Percentiles rank a stretch among this genome's conserved stretches.
phyloP scores from a whole-genome alignment of 2,329 filamentous ascomycete genomes.

The Pseudogymnoascus sp. region DNA sequence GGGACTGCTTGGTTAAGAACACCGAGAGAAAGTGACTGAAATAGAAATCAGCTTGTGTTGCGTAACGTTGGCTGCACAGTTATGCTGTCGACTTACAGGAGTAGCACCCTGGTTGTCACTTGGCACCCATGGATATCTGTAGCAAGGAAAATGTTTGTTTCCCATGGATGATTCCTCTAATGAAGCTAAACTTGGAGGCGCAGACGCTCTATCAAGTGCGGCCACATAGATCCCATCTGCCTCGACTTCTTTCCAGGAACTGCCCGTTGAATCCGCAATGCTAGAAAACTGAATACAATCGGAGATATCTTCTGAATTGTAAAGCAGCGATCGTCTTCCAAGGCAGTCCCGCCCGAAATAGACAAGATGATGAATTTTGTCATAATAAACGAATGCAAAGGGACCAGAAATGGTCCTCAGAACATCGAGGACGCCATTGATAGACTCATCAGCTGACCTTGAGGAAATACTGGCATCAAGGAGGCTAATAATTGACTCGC shows the following conservation, averaged over 20 bases:
- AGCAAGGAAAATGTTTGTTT: constrained; percentile 9
- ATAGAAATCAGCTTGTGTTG: constrained; percentile 6
- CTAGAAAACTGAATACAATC: constrained; percentile 60
- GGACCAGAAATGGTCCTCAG: constrained; percentile 66
- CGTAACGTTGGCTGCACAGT: constrained; percentile 10
- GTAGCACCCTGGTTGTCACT: constrained; percentile 1
- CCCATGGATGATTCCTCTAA: constrained; percentile 4
- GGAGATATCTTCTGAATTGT: constrained; percentile 37
- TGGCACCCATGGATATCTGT: constrained; percentile 10
- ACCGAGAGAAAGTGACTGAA: constrained; percentile 19
- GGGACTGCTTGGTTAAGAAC: constrained; percentile 34
- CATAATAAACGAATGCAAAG: constrained; percentile 82
- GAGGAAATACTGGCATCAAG: constrained; percentile 37
- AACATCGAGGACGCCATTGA: constrained; percentile 39
- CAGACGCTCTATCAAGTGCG: constrained; percentile 15
- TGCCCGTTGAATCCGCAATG: constrained; percentile 48
- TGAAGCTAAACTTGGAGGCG: not conserved
- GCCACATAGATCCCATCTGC: constrained; percentile 67
- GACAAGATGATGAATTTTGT: constrained; percentile 52
- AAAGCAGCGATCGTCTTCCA: constrained; percentile 74
- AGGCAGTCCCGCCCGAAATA: constrained; percentile 85
- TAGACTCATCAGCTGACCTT: constrained; percentile 18
- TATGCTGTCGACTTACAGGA: constrained; percentile 15
- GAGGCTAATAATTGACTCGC: constrained; percentile 56
- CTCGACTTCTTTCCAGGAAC: constrained; percentile 70